Evolutionary conservation across 805 yeast species (phyloP).

Genomic region (Saccharomycopsis oosterbeekiorum): DNA sequence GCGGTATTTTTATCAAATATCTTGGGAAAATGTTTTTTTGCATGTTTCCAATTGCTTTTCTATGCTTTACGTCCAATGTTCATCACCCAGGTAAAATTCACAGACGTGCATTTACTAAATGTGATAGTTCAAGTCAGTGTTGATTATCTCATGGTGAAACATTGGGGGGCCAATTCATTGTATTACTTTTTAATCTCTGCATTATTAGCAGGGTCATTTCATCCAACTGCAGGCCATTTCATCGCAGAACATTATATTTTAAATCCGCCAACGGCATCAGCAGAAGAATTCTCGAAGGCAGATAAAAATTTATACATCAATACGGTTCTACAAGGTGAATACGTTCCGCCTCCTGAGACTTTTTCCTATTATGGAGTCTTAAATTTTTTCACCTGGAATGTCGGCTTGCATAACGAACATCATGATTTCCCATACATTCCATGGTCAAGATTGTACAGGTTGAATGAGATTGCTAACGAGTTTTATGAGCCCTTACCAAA

Average conservation of each 20-base stretch:
- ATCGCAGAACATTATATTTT: slow-evolving; percentile 88
- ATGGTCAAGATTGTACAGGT: slow-evolving; percentile 67
- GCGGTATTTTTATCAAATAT: slow-evolving; percentile 65
- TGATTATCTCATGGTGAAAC: slow-evolving; percentile 46
- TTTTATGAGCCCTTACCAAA: slow-evolving; percentile 73
- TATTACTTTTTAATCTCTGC: slow-evolving; percentile 64
- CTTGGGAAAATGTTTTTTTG: slow-evolving; percentile 83
- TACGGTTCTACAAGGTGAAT: slow-evolving; percentile 14
- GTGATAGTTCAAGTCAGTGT: slow-evolving; percentile 43
- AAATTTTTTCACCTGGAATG: slow-evolving; percentile 79
- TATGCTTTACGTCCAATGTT: slow-evolving; percentile 89
- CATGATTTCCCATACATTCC: slow-evolving; percentile 93
- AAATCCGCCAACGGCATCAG: slow-evolving; percentile 34
- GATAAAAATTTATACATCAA: slow-evolving; percentile 13
- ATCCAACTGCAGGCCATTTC: slow-evolving; percentile 92
- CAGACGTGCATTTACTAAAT: slow-evolving; percentile 65
- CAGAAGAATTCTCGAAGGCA: slow-evolving; percentile 17
- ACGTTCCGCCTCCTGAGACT: slow-evolving; percentile 62
- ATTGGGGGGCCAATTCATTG: slow-evolving; percentile 57
- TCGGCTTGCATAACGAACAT: slow-evolving; percentile 90
- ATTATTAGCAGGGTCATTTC: slow-evolving; percentile 83
- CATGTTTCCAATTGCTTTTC: slow-evolving; percentile 79
- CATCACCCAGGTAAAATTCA: slow-evolving; percentile 63
- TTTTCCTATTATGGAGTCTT: slow-evolving; percentile 80
- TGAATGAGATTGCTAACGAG: slow-evolving; percentile 62